Evolutionary conservation across 306 rosid species (phyloP).

Genomic region (Quercus alba): DNA sequence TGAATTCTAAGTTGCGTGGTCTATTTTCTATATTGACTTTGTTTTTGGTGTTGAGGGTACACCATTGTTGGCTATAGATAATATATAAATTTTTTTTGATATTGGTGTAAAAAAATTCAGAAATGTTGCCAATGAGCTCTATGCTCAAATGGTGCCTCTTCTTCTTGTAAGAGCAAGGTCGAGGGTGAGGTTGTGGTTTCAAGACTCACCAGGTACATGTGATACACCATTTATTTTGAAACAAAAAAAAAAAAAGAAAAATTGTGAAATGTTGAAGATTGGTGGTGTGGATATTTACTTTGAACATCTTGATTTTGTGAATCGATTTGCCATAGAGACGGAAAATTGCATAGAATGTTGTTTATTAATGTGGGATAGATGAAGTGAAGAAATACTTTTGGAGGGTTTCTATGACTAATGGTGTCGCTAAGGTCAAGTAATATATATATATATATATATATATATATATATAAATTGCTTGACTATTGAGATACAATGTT

Average conservation of each 20-base stretch:
- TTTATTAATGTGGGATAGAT: neutral
- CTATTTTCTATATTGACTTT: neutral
- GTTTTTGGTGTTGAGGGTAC: neutral
- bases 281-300: neutral
- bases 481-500: too few relatives aligned
- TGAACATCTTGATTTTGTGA: neutral
- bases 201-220: too few relatives aligned
- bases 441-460: too few relatives aligned
- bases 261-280: neutral
- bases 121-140: neutral
- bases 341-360: neutral
- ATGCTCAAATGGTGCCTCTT: too few relatives aligned
- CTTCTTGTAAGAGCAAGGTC: too few relatives aligned
- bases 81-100: neutral
- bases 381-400: neutral
- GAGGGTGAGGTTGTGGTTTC: too few relatives aligned
- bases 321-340: neutral
- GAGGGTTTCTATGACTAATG: too few relatives aligned
- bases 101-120: neutral
- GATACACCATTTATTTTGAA: too few relatives aligned
- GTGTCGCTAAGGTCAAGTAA: too few relatives aligned
- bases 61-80: neutral
- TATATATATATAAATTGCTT: too few relatives aligned
- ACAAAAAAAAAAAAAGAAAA: too few relatives aligned
- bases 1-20: neutral